These are phyloP conservation scores for Fusarium verticillioides DNA, from an alignment of 2,329 filamentous ascomycete species.

Conservation along the genomic window DNA sequence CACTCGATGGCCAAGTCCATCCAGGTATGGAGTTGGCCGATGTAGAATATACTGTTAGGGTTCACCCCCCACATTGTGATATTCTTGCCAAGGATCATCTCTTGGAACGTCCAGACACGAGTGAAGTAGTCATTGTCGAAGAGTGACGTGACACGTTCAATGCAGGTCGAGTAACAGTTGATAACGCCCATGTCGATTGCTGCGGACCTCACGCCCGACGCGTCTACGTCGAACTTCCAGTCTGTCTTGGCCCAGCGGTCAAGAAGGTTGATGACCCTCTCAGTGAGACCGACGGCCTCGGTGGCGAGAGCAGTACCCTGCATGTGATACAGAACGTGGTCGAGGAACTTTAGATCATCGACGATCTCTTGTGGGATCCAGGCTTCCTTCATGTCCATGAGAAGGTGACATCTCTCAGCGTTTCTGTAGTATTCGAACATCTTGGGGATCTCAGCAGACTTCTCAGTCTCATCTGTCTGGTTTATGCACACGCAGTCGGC, in stretches of 20 bases:
- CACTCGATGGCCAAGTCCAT: background rate
- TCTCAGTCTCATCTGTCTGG: background rate
- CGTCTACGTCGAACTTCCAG: background rate
- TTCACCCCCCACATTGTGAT: background rate
- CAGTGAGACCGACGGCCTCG: background rate
- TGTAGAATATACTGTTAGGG: background rate
- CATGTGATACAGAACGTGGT: background rate
- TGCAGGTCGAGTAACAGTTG: background rate
- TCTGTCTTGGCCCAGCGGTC: background rate
- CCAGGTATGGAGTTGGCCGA: background rate
- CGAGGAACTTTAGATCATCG: background rate
- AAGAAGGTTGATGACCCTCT: background rate
- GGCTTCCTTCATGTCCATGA: background rate
- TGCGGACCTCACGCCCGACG: background rate
- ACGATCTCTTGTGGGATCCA: background rate
- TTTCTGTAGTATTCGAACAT: background rate
- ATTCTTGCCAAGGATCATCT: background rate
- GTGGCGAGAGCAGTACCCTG: background rate
- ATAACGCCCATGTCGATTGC: background rate
- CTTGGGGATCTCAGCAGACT: background rate
- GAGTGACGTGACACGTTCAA: background rate
- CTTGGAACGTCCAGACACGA: background rate
- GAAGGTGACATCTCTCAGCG: background rate
- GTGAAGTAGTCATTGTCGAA: background rate
- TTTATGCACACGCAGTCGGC: background rate